Base-by-base conservation (phyloP, 768 basidiomycete genomes). In the Kwoniella dendrophila region DNA sequence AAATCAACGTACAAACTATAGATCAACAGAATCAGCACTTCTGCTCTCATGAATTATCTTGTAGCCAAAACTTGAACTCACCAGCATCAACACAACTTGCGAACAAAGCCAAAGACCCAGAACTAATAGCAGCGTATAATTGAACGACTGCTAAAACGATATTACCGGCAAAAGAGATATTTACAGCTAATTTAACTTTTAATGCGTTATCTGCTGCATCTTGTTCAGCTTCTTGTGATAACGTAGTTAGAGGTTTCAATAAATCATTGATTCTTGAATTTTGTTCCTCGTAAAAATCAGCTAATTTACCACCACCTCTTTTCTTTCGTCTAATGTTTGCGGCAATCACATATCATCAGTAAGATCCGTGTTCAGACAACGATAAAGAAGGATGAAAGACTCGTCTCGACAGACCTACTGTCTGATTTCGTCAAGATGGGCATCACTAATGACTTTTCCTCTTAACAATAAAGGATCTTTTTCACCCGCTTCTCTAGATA, bases 111-210 rank as follows among this genome's bases (percentile, higher is more conserved):
- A 97, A 81, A 0, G 92, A 95, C 3, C 85, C 65, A 1, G 91
- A 88, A 1, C 90, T 89, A 53, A 90, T 83, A 12, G 96, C 95
- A 12, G 90, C 95, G 75, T 97, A 99, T 70, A 99, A 90, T 64
- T 78, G 69, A 16, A 72, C n/a, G 14, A 67, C 56, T 1, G 74
- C 74, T 16, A 95, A 83, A 22, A 79, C 77, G 61, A 90, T 79
- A 78, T 98, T 98, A 44, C 85, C 84, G 32, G 85, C 72, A n/a
- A 98, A 83, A 72, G 90, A 92, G 12, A 88, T 87, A 79, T 86
- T 90, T 36, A 97, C 81, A 3, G 94, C 95, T 45, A 94, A 88
- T 80, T 88, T 90, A 66, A 97, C 86, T 90, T 94, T 62, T 26
- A 90, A 69, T 20, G 89, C 87, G 36, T 84, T 82, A 30, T 83